Conservation (phyloP, 768 basidiomycete species). For the Mycena haematopus region DNA sequence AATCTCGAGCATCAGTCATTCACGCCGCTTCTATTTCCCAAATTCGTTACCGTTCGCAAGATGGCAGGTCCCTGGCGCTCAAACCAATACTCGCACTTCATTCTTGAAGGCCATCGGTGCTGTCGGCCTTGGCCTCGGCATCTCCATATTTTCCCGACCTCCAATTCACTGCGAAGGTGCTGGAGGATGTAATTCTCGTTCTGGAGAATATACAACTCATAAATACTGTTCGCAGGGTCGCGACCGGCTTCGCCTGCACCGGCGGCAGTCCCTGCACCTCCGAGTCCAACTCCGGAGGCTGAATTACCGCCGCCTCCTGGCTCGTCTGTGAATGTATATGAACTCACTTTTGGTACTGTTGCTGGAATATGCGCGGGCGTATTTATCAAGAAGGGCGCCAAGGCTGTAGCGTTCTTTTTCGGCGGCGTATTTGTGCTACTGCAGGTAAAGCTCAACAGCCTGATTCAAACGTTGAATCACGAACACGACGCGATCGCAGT, state of each 20-base stretch:
- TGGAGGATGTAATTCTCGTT: constrained; percentile 26
- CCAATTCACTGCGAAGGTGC: constrained; percentile 62
- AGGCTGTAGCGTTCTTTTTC: constrained; percentile 80
- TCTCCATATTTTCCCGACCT: constrained; percentile 36
- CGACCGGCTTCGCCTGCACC: constrained; percentile 25
- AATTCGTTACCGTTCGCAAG: not conserved
- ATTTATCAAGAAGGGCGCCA: constrained; percentile 95
- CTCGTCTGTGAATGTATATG: constrained; percentile 80
- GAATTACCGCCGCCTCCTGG: constrained; percentile 59
- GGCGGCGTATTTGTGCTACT: constrained; percentile 91
- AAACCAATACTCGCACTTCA: constrained; percentile 6
- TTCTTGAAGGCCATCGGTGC: constrained; percentile 26
- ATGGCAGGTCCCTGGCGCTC: constrained; percentile 7
- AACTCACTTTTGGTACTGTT: constrained; percentile 88
- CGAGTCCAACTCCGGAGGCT: constrained; percentile 14
- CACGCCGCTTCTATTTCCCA: constrained; percentile 20
- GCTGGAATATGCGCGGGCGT: constrained; percentile 90
- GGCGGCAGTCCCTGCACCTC: constrained; percentile 4
- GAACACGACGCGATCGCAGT: constrained; percentile 51
- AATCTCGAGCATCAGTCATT: constrained; percentile 6
- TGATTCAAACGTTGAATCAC: not conserved
- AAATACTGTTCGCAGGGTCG: constrained; percentile 13
- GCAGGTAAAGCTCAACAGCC: constrained; percentile 61
- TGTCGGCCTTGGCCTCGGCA: constrained; percentile 33
- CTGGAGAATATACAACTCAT: not conserved